Evolutionary conservation across 345 rosid genomes (phyloP).

Genomic region (Eucalyptus coolabah): DNA sequence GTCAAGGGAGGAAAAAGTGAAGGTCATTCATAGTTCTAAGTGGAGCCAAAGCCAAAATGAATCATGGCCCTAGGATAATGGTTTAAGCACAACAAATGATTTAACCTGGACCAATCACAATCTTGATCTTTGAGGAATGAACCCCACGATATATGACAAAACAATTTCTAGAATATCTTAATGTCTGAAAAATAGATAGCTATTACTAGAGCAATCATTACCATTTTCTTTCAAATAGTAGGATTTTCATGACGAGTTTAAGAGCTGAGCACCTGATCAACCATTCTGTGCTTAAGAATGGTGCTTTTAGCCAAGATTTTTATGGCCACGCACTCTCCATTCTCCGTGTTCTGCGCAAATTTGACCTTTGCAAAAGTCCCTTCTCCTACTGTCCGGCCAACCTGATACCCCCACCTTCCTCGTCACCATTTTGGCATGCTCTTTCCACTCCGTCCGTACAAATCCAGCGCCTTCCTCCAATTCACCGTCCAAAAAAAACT

Average conservation of each 20-base stretch:
- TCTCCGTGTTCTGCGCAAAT: conserved; percentile 59
- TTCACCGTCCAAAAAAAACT: not conserved
- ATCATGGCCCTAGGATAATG: not conserved
- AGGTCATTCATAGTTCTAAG: not conserved
- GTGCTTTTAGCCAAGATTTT: conserved; percentile 74
- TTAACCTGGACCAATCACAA: not conserved
- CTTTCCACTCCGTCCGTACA: not conserved
- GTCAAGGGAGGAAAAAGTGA: not conserved
- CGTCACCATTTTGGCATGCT: conserved; percentile 14
- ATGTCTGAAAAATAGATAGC: not conserved
- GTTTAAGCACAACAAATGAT: not conserved
- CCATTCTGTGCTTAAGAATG: conserved; percentile 78
- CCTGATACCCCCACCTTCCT: conserved; percentile 44
- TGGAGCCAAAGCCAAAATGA: not conserved
- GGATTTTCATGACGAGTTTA: not conserved
- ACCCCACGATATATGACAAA: not conserved
- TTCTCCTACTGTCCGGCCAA: conserved; percentile 82
- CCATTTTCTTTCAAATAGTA: not conserved
- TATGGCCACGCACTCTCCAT: conserved; percentile 76
- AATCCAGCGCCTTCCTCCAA: not conserved
- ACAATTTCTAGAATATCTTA: not conserved
- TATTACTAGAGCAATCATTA: not conserved
- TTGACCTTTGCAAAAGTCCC: conserved; percentile 96
- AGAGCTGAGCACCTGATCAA: conserved; percentile 56
- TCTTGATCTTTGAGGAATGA: not conserved